Evolutionary conservation across 192 early-diverging fungal genomes (phyloP).

Genomic region (Linnemannia elongata): DNA sequence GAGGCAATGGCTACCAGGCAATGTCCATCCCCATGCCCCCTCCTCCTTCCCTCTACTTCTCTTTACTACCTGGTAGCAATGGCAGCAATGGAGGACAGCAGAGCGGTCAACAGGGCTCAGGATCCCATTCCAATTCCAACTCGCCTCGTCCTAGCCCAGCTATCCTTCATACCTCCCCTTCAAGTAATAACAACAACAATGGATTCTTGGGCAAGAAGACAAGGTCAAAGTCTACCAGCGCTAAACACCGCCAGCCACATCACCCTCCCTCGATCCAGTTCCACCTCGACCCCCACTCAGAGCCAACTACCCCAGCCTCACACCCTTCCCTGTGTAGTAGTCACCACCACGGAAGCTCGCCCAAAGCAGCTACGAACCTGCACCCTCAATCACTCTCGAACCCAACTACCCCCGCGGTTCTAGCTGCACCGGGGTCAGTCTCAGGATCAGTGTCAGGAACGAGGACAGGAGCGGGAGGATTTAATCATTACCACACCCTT

Average conservation of each 20-base stretch:
- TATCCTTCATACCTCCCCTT: neutral
- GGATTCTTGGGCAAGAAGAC: neutral
- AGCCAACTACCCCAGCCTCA: slow-evolving; percentile 18
- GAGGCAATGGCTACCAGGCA: slow-evolving; percentile 49
- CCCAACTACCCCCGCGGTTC: slow-evolving; percentile 17
- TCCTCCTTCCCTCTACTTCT: slow-evolving; percentile 32
- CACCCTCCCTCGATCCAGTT: neutral
- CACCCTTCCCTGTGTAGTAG: neutral
- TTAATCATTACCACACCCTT: slow-evolving; percentile 39
- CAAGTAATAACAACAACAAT: slow-evolving; percentile 3
- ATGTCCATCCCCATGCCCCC: slow-evolving; percentile 53
- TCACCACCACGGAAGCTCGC: neutral
- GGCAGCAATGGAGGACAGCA: neutral
- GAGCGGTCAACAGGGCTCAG: neutral
- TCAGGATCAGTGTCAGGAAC: neutral
- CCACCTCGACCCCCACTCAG: slow-evolving; percentile 14
- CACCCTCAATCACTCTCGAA: slow-evolving; percentile 8
- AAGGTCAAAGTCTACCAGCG: slow-evolving; percentile 13
- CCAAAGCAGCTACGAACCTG: slow-evolving; percentile 2
- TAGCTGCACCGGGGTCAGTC: neutral
- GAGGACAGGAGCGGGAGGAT: slow-evolving; percentile 14
- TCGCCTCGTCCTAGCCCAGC: slow-evolving; percentile 18
- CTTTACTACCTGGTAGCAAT: slow-evolving; percentile 17
- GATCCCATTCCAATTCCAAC: slow-evolving; percentile 9
- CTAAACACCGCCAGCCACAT: neutral